Evolutionary conservation across 1,284 basidiomycete species (phyloP).

Genomic region (Schizophyllum commune): DNA sequence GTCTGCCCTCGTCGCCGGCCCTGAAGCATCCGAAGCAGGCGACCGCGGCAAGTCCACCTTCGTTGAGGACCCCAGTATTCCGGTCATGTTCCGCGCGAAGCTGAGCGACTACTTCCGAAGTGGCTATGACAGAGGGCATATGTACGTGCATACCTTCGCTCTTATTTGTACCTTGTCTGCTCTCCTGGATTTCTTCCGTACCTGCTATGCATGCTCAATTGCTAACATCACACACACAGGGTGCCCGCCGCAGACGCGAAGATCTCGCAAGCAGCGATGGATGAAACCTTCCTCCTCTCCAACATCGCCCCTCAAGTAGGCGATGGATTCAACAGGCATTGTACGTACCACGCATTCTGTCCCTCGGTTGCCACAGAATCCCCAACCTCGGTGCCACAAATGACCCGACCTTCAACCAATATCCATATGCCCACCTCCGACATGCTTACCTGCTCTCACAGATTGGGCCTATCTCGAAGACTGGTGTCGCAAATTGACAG

Average conservation of each 20-base stretch:
- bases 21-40: constrained; percentile 32
- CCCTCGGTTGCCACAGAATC: too few relatives aligned
- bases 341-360: constrained; percentile 38
- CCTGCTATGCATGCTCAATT: background rate
- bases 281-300: constrained; percentile 92
- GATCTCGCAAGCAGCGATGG: constrained; percentile 84
- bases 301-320: constrained; percentile 99
- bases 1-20: constrained; percentile 29
- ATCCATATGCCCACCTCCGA: constrained; percentile 1
- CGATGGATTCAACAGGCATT: constrained; percentile 95
- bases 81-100: constrained; percentile 75
- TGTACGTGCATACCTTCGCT: constrained; percentile 42
- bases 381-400: too few relatives aligned
- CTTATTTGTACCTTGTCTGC: background rate
- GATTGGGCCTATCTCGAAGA: constrained; percentile 97
- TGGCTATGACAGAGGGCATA: constrained; percentile 96
- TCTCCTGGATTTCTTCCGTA: background rate
- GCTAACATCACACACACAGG: constrained; percentile 33
- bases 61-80: constrained; percentile 77
- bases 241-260: constrained; percentile 98
- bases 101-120: constrained; percentile 89
- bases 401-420: background rate
- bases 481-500: constrained; percentile 88
- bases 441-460: constrained; percentile 21
- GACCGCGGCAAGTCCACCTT: constrained; percentile 82